These are phyloP conservation scores for Diaporthe destruens DNA, from an alignment of 2,329 filamentous ascomycete genomes.

Conservation along the genomic window DNA sequence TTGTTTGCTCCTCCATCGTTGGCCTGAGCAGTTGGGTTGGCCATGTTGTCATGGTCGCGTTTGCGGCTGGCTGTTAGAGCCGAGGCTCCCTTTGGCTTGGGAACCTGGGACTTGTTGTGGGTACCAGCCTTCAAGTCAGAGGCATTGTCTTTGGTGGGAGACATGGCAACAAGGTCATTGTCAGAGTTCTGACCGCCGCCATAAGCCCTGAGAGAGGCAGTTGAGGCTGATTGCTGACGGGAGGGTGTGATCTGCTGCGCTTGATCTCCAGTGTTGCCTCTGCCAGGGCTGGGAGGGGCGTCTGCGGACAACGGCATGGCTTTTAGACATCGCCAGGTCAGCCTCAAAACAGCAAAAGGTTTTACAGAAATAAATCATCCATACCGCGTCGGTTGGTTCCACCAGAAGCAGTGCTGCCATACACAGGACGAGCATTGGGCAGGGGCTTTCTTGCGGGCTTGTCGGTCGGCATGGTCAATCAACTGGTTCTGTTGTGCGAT, in stretches of 20 bases:
- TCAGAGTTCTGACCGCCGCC: neutral
- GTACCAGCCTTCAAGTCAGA: neutral
- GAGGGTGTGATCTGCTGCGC: neutral
- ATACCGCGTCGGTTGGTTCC: neutral
- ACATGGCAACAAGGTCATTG: neutral
- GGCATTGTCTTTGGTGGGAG: fast-evolving
- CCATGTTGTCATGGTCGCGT: neutral
- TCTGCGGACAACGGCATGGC: no score
- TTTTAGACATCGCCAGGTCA: neutral
- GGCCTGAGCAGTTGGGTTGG: neutral
- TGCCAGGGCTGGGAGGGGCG: no score
- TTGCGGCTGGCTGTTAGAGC: neutral
- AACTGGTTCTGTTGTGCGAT: no score
- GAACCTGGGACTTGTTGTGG: neutral
- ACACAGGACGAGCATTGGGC: no score
- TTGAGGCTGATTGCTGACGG: neutral
- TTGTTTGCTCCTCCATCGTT: neutral
- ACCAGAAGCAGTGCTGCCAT: neutral
- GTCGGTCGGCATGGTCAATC: neutral
- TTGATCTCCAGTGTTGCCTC: neutral
- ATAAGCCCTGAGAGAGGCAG: no score
- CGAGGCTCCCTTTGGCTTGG: neutral
- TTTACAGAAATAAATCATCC: no score
- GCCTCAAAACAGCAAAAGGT: neutral
- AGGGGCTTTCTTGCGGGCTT: neutral